These are phyloP conservation scores for Mrakia hoshinonis DNA, from an alignment of 768 basidiomycete genomes.

Conservation along the genomic window DNA sequence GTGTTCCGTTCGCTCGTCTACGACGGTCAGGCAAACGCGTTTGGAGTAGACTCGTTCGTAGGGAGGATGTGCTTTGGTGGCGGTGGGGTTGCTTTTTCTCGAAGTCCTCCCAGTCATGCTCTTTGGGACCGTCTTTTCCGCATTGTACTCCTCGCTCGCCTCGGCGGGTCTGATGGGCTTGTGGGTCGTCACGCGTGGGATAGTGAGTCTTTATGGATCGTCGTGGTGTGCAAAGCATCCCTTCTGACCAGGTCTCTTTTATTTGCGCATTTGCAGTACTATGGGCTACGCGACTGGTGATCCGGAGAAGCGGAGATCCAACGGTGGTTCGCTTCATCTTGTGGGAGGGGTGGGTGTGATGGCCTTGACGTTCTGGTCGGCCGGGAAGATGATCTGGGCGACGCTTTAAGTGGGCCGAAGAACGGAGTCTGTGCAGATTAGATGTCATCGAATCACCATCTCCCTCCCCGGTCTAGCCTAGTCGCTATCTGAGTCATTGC, in stretches of 20 bases:
- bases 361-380: background rate
- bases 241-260: background rate
- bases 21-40: background rate
- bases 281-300: background rate
- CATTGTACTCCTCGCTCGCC: background rate
- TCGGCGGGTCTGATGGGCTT: background rate
- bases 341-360: background rate
- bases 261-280: background rate
- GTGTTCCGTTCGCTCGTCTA: conserved; percentile 8
- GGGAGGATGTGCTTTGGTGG: too few species aligned
- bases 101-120: conserved; percentile 25
- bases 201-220: background rate
- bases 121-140: conserved; percentile 19
- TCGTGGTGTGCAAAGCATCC: too few species aligned
- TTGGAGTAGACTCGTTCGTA: background rate
- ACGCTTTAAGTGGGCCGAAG: too few species aligned
- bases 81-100: too few species aligned
- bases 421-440: too few species aligned
- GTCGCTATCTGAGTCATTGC: conserved; percentile 26
- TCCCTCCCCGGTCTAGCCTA: background rate
- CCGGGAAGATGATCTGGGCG: background rate
- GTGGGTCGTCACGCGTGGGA: background rate
- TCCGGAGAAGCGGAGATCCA: too few species aligned
- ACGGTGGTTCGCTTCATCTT: background rate
- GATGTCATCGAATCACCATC: too few species aligned